Base-by-base conservation (phyloP, 1,284 basidiomycete species). In the Pseudozyma hubeiensis region DNA sequence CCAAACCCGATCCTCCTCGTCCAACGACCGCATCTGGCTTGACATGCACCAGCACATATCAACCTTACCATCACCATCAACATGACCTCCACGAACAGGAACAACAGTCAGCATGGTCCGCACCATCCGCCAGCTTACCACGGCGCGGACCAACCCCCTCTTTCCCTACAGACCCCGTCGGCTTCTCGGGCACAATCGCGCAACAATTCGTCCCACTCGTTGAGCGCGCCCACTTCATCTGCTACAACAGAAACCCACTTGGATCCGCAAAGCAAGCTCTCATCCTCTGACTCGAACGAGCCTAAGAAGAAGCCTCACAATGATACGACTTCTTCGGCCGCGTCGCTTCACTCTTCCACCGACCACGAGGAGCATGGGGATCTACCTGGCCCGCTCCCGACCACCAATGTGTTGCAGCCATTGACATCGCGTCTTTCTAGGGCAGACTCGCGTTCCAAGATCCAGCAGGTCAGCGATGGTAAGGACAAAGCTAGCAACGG, bases 291-390 rank as follows among this genome's bases (percentile, higher is more conserved):
- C 6, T 53, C 62, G 5, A 50, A 40, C 3, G 48, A 47, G 3
- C 33, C 29, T 5, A 30, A 16, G 24, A 59, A 58, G 35, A 59
- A 60, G 48, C 39, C 11, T 1, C 24, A n/a, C 34, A 10, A 45
- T 29, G 33, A 40, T 5, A n/a, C 40, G 7, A 55, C 62, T 16
- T 50, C 59, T 19, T 54, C 53, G 11, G 14, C 54, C 13, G 29
- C 60, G n/a, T 63, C 65, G 1, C 39, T 35, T 6, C 53, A 46
- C 46, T 70, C 67, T 9, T 50, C 55, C 14, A 33, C 34, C 14
- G 47, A 72, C 17, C 51, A 72, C 37, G 60, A 56, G 29, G 69
- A 72, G 49, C 69, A 72, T 24, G 51, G 40, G 41, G 69, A 72
- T 44, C 24, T 65, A 40, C 55, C 69, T 5, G 69, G 69, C 4